A percentile compares a stretch with the other conserved stretches of the same genome.
phyloP scores from a whole-genome alignment of 192 early-diverging fungal genomes.

The Tieghemiomyces parasiticus region DNA sequence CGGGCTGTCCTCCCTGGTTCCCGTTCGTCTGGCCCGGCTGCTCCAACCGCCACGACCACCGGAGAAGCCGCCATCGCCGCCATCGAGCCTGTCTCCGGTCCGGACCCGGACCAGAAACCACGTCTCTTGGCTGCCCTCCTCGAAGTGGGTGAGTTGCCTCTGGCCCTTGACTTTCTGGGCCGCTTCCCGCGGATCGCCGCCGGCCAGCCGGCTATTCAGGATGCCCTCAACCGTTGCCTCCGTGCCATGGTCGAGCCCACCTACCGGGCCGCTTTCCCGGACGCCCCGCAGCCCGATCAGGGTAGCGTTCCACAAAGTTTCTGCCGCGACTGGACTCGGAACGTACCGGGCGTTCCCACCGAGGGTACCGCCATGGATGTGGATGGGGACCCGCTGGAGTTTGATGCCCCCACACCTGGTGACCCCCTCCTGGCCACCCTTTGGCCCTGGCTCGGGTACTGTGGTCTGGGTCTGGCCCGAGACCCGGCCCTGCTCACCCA shows the following conservation, averaged over 20 bases:
- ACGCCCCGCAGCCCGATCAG: not conserved
- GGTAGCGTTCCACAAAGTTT: not conserved
- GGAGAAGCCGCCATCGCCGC: not conserved
- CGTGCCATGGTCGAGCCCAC: slow-evolving; percentile 38
- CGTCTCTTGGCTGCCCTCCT: slow-evolving; percentile 41
- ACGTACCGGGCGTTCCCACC: not conserved
- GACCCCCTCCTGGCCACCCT: not conserved
- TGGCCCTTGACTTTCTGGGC: slow-evolving; percentile 34
- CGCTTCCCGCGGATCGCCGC: slow-evolving; percentile 31
- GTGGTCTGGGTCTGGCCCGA: slow-evolving; percentile 22
- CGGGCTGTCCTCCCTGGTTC: too few relatives aligned
- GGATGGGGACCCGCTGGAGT: not conserved
- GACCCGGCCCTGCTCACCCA: slow-evolving; percentile 28
- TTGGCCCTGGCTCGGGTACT: slow-evolving; percentile 16
- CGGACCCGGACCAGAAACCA: slow-evolving; percentile 37
- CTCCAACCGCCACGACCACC: not conserved
- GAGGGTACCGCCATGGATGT: not conserved
- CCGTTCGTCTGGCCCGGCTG: too few relatives aligned
- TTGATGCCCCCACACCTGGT: not conserved
- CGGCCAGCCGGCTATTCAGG: slow-evolving; percentile 40
- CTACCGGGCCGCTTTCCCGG: slow-evolving; percentile 15
- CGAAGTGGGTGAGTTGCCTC: slow-evolving; percentile 39
- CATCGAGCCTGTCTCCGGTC: not conserved
- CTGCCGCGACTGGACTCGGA: not conserved
- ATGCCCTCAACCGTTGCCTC: slow-evolving; percentile 41